Conservation (phyloP, 208 protist species). For the Trypanosoma cruzi region DNA sequence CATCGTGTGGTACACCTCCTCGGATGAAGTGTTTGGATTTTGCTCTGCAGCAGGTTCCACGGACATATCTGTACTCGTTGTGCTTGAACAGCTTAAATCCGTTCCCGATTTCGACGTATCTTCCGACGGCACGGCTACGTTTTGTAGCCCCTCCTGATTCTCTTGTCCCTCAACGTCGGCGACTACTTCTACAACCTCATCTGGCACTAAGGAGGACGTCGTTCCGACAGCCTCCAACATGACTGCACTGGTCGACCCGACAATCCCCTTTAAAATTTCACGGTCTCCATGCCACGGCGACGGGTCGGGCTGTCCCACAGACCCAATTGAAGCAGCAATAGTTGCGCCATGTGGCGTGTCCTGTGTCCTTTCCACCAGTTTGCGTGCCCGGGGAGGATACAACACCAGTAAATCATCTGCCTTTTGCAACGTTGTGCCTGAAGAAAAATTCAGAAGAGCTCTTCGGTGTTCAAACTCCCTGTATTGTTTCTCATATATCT, state of each 20-base stretch:
- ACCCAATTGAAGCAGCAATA: background rate
- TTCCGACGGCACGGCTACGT: background rate
- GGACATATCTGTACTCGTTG: background rate
- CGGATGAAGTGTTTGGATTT: background rate
- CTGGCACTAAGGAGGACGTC: background rate
- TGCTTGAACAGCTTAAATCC: background rate
- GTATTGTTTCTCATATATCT: conserved; percentile 3
- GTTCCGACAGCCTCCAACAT: background rate
- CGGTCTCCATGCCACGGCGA: background rate
- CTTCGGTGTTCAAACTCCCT: conserved; percentile 3
- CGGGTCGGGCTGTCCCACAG: background rate
- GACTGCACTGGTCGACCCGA: background rate
- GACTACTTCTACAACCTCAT: background rate
- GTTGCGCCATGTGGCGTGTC: background rate
- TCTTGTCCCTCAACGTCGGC: background rate
- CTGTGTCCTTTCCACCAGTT: background rate
- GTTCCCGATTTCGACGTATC: background rate
- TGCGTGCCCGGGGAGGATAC: background rate
- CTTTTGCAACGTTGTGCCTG: background rate
- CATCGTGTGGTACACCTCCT: background rate
- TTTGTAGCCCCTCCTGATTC: background rate
- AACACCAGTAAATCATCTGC: background rate
- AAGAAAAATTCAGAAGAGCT: too few relatives aligned
- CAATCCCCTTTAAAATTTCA: background rate
- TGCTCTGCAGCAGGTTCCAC: background rate